Evolutionary conservation across 208 protist genomes (phyloP), one percentile per base, ranked within the genome.

Genomic region (Leptomonas seymouri): DNA sequence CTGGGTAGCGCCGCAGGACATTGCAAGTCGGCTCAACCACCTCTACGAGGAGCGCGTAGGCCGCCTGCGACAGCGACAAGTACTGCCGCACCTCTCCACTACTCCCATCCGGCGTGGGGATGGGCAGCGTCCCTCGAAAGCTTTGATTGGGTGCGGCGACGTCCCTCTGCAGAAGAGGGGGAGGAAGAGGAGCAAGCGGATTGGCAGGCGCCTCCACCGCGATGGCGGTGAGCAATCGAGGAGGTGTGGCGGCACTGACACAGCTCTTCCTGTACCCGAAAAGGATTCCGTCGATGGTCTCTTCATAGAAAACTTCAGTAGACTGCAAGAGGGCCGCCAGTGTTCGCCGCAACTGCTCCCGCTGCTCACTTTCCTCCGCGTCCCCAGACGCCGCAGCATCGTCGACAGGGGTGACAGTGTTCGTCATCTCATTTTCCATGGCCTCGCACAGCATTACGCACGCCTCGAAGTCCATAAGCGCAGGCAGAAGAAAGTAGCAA

Each of bases 11-110:
- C 3, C 68, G 70, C 20, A 86, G 67, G 8, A 86, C 42, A 15
- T 83, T 74, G 67, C 80, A 71, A 4, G 77, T 76, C 23, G 81
- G 81, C 67, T 86, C 81, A 42, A 86, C 55, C 25, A 81, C 77
- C 36, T 54, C 44, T 18, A 66, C 54, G 15, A 84, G 55, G 2
- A 84, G 11, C 16, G 50, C 34, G 39, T 74, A 79, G 12, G 67
- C 78, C 1, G 48, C 30, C 45, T 46, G 36, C 16, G 78, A 82
- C 16, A 82, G 62, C 61, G 36, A 14, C 61, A 56, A 18, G 23
- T 67, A 16, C 49, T 14, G 46, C 21, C 31, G n/a, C 2, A 16
- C 55, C 23, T 30, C 55, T 21, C 8, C 55, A 39, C 36, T 45
- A 36, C 55, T 30, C 28, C 55, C 55, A 3, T 60, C 36, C 31